Percentiles rank a stretch among this genome's conserved stretches.
Evolutionary conservation across 768 basidiomycete species (phyloP).

Genomic region (Calvatia gigantea): DNA sequence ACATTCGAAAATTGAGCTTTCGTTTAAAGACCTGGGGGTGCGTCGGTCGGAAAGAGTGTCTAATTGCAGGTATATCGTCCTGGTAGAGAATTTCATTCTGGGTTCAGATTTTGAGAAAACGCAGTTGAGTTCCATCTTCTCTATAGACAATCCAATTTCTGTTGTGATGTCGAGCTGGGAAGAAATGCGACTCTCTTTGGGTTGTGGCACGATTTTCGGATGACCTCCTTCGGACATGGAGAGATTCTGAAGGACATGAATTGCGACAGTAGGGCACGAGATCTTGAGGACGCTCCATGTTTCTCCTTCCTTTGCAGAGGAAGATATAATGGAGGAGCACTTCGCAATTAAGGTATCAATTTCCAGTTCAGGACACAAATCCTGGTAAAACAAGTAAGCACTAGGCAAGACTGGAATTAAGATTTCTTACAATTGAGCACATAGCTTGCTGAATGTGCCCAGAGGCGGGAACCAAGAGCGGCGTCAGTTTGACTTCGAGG

Average conservation of each 20-base stretch:
- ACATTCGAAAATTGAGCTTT: constrained; percentile 25
- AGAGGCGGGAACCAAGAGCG: constrained; percentile 46
- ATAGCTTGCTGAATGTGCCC: constrained; percentile 45
- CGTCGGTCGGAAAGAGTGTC: constrained; percentile 31
- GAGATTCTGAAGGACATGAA: constrained; percentile 49
- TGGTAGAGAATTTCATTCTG: constrained; percentile 20
- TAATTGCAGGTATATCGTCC: constrained; percentile 20
- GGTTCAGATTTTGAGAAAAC: constrained; percentile 1
- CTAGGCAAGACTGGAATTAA: background rate
- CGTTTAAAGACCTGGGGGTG: constrained; percentile 20
- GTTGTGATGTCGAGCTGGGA: constrained; percentile 26
- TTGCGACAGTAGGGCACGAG: constrained; percentile 16
- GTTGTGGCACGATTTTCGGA: constrained; percentile 21
- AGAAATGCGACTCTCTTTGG: constrained; percentile 16
- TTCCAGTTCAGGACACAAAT: constrained; percentile 30
- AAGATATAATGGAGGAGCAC: constrained; percentile 6
- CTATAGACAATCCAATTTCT: background rate
- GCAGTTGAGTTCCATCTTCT: background rate
- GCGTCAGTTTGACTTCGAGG: constrained; percentile 47
- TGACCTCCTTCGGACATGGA: constrained; percentile 30
- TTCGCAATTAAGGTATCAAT: constrained; percentile 41
- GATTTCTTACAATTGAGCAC: constrained; percentile 36
- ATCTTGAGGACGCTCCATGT: background rate
- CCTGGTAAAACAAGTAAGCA: constrained; percentile 18
- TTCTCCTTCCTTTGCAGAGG: constrained; percentile 1